Conservation (phyloP, 2,329 filamentous ascomycete genomes). For the Scytalidium sp. region DNA sequence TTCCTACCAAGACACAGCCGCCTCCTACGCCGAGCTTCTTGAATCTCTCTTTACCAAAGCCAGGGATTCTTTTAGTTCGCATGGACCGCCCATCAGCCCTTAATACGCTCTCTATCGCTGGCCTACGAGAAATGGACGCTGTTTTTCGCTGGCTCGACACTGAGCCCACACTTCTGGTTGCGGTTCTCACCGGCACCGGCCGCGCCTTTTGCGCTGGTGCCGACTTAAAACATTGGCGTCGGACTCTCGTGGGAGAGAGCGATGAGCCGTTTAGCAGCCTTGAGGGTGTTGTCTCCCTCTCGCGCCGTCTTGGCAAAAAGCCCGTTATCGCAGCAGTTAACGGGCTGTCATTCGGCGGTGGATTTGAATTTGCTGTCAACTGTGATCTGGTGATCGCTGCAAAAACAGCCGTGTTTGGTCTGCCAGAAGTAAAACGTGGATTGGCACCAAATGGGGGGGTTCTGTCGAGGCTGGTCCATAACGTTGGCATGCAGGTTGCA, state of each 20-base stretch:
- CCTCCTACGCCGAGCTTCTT: slow-evolving; percentile 15
- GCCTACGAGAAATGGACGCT: slow-evolving; percentile 39
- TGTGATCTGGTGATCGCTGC: slow-evolving; percentile 66
- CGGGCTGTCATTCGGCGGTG: slow-evolving; percentile 69
- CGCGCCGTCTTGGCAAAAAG: slow-evolving; percentile 66
- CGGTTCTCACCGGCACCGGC: slow-evolving; percentile 59
- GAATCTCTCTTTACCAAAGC: slow-evolving; percentile 43
- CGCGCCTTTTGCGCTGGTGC: slow-evolving; percentile 64
- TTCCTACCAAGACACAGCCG: slow-evolving; percentile 12
- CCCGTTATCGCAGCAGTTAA: slow-evolving; percentile 74
- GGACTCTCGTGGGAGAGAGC: slow-evolving; percentile 32
- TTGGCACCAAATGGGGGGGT: slow-evolving; percentile 69
- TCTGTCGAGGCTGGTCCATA: slow-evolving; percentile 62
- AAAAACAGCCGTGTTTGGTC: slow-evolving; percentile 54
- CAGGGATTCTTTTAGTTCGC: slow-evolving; percentile 56
- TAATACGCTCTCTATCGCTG: slow-evolving; percentile 41
- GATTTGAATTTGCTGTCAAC: slow-evolving; percentile 73
- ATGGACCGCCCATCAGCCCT: slow-evolving; percentile 49
- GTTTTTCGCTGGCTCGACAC: slow-evolving; percentile 58
- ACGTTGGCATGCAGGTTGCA: slow-evolving; percentile 63
- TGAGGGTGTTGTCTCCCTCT: no score
- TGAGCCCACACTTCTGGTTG: slow-evolving; percentile 56
- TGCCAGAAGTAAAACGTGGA: slow-evolving; percentile 69
- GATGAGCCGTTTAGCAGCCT: slow-evolving; percentile 57
- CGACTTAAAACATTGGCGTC: slow-evolving; percentile 62